Base-by-base conservation (phyloP, 306 rosid genomes). In the Cicer arietinum region DNA sequence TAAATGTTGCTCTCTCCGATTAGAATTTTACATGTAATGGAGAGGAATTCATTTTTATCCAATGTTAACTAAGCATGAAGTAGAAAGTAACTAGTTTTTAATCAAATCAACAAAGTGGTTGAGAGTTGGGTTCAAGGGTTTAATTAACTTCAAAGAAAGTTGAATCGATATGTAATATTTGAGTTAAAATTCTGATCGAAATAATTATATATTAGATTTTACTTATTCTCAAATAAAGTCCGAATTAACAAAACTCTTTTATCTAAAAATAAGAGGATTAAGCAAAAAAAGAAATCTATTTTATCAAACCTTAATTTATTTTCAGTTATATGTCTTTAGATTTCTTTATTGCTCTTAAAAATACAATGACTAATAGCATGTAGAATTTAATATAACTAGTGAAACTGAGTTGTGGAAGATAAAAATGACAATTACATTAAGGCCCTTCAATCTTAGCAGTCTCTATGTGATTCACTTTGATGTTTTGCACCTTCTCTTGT, bases 381-480 rank as follows among this genome's bases (percentile, higher is more conserved):
- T 69, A 63, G 17, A 76, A 70, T 20, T 44, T 69, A 30, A 63
- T 13, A 14, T 10, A 13, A 73, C 44, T 35, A 39, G 48, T 51
- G 53, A 52, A 52, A 61, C 7, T 42, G 25, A 39, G 13, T 12
- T 14, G 30, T 3, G 5, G 75, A 73, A 67, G 46, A 44, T 45
- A 60, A 80, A 64, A 22, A 44, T 67, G 22, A 77, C 52, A 76
- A 4, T 10, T 41, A 70, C 69, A 58, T 79, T 80, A 85, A 62
- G 89, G 89, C n/a, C 56, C 86, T 64, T 67, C 85, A 52, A 69
- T 80, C 45, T 77, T 71, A 44, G 22, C 20, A 67, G 58, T 76
- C 50, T 83, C 85, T 73, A 7, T 68, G 25, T 73, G n/a, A 3
- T 44, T 8, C 61, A 50, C 44, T 77, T 87, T 57, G 69, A 61